Base-by-base conservation (phyloP, 108 stramenopile species). In the Nitzschia sp. region DNA sequence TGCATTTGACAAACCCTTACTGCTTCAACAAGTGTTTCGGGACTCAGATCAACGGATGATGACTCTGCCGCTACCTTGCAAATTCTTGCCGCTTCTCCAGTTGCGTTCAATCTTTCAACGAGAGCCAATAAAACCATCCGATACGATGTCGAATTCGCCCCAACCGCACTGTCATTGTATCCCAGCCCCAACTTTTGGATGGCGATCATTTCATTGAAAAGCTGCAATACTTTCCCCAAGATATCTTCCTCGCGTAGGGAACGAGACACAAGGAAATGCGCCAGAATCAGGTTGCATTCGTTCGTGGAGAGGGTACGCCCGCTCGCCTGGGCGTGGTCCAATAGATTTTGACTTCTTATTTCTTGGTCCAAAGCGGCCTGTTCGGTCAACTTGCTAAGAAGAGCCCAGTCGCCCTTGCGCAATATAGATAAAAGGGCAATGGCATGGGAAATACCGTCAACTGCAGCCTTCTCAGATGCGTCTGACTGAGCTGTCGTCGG, bases 101-200 rank as follows among this genome's bases (percentile, higher is more conserved):
- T 29, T 4, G 66, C 78, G 35, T 36, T 29, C 19, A 68, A 31
- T 64, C 78, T 45, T 30, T 48, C 18, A 24, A 24, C 8, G 17
- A 79, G 67, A n/a, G 64, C 78, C 21, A 69, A 47, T 27, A 79
- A 66, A 8, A 79, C 29, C 24, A 73, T 23, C 1, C 64, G 70
- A 69, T 69, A 79, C 0, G 78, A 73, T 30, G 28, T 54, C 5
- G 51, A 38, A 65, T 79, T 66, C 25, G 77, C 65, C 46, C 53
- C 59, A 32, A 45, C 18, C 9, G 49, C 54, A 24, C 29, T n/a
- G n/a, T n/a, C n/a, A n/a, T n/a, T n/a, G n/a, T n/a, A n/a, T n/a
- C n/a, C n/a, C 66, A 19, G 28, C 29, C 4, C 64, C 74, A 27
- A 54, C 56, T 24, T 45, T 24, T 18, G 25, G 28, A 32, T 68